phyloP scores from a whole-genome alignment of 192 early-diverging fungal species.

The Geranomyces variabilis region DNA sequence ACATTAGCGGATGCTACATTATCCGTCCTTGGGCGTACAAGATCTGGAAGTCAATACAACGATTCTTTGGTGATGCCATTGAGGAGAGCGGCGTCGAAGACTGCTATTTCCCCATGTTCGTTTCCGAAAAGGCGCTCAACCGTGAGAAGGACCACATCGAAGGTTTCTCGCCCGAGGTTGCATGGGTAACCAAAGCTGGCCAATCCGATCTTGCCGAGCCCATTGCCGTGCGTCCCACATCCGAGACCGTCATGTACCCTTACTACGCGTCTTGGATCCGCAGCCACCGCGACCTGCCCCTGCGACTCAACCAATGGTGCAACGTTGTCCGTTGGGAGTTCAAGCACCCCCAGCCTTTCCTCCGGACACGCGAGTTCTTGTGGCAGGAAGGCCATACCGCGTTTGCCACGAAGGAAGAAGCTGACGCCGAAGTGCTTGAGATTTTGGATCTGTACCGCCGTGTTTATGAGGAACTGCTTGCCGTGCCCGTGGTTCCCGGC shows the following conservation, averaged over 20 bases:
- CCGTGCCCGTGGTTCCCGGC: slow-evolving; percentile 95
- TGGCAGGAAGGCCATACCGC: slow-evolving; percentile 99
- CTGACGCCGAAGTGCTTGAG: slow-evolving; percentile 82
- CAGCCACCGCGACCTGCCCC: slow-evolving; percentile 93
- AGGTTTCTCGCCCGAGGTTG: slow-evolving; percentile 99
- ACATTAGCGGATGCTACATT: slow-evolving; percentile 98
- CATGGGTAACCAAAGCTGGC: slow-evolving; percentile 99
- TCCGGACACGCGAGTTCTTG: slow-evolving; percentile 98
- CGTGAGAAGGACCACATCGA: slow-evolving; percentile 99
- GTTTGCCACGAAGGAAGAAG: slow-evolving; percentile 85
- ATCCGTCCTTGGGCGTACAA: slow-evolving; percentile 93
- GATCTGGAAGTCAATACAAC: slow-evolving; percentile 96
- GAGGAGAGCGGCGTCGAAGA: slow-evolving; percentile 93
- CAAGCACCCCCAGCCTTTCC: slow-evolving; percentile 99
- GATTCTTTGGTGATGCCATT: slow-evolving; percentile 90
- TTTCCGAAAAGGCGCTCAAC: slow-evolving; percentile 82
- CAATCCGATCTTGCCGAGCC: slow-evolving; percentile 89
- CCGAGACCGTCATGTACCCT: slow-evolving; percentile 99
- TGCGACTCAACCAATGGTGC: slow-evolving; percentile 99
- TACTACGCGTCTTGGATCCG: slow-evolving; percentile 98
- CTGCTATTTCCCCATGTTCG: slow-evolving; percentile 99
- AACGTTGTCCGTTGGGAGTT: slow-evolving; percentile 99
- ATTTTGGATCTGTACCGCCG: slow-evolving; percentile 95
- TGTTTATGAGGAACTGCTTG: slow-evolving; percentile 96
- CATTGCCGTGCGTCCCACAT: slow-evolving; percentile 98